Evolutionary conservation across 2,329 filamentous ascomycete species (phyloP), one percentile per base, ranked within the genome.

Genomic region (Fusarium lyarnte): DNA sequence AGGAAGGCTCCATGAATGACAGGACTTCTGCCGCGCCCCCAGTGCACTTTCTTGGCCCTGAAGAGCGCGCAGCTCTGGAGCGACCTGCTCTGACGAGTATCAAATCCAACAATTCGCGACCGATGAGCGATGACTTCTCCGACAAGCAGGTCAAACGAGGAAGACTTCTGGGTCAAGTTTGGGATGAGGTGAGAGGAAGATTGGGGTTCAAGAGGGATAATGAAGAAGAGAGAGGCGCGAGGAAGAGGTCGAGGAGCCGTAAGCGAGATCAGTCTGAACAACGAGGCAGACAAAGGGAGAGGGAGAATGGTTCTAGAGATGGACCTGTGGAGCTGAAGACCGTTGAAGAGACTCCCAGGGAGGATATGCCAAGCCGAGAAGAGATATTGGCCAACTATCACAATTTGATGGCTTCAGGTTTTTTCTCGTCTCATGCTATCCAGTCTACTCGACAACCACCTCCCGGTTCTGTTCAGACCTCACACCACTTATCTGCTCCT

Each of bases 1-100:
- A 91, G 41, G 94, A 97, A 82, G 94, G 92, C 43, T 95, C 92
- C 77, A 95, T 97, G 93, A 94, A 91, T 78, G 93, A 97, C 81
- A 90, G 93, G 72, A 85, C 89, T 36, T 95, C 92, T 77, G 87
- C 89, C 65, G 88, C 86, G 66, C 94, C 94, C 33, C 93, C 93
- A 1, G 86, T 88, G 47, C 86, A 89, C 43, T 94, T 93, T 80
- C 85, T 92, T 45, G 89, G 81, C 27, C 79, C 81, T 16, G 79
- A 80, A 21, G 79, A 81, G 72, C 74, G 66, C 38, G 79, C 75
- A 52, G 76, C 74, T 14, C 73, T 81, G 12, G 81, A 82, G 70
- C 66, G 74, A 45, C 79, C 78, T n/a, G 66, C 43, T 38, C 41
- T 70, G 41, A 43, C 53, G 58, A 58, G 46, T 17, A 46, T 58